A percentile compares a stretch with the other conserved stretches of the same genome.
phyloP scores from a whole-genome alignment of 139 green algal species.

The Ettlia oleoabundans region DNA sequence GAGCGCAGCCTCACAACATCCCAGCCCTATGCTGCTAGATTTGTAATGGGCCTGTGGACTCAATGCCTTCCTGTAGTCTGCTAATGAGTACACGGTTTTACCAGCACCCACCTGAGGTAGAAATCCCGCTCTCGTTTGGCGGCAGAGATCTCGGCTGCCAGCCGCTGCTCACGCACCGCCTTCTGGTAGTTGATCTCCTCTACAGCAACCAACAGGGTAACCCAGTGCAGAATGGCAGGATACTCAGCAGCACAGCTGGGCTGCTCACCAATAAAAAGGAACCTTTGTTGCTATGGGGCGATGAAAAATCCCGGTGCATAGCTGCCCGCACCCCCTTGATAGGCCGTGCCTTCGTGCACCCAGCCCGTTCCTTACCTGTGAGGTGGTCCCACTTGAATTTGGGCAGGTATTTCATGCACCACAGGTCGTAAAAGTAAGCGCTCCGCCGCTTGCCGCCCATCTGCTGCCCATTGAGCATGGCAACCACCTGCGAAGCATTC shows the following conservation, averaged over 20 bases:
- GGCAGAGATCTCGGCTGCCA: constrained; percentile 84
- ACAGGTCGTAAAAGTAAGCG: constrained; percentile 93
- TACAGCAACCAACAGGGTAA: not conserved
- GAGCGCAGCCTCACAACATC: no score
- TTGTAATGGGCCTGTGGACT: no score
- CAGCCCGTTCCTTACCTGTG: constrained; percentile 52
- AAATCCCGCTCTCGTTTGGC: constrained; percentile 95
- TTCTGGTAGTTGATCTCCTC: constrained; percentile 90
- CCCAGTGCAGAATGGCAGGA: not conserved
- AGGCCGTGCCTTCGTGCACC: not conserved
- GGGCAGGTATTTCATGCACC: constrained; percentile 93
- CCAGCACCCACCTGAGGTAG: constrained; percentile 72
- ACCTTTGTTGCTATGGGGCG: no score
- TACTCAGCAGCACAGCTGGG: not conserved
- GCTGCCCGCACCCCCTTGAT: not conserved
- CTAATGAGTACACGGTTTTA: not conserved
- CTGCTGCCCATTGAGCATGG: constrained; percentile 73
- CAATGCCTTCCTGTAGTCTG: not conserved
- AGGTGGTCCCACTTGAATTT: constrained; percentile 98
- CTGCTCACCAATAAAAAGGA: no score
- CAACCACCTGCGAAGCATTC: constrained; percentile 54
- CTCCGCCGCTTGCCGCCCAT: constrained; percentile 77
- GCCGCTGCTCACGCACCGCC: constrained; percentile 85
- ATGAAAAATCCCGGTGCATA: no score
- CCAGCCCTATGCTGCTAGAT: no score